Evolutionary conservation across 192 early-diverging fungal species (phyloP).

Genomic region (Mortierella claussenii): DNA sequence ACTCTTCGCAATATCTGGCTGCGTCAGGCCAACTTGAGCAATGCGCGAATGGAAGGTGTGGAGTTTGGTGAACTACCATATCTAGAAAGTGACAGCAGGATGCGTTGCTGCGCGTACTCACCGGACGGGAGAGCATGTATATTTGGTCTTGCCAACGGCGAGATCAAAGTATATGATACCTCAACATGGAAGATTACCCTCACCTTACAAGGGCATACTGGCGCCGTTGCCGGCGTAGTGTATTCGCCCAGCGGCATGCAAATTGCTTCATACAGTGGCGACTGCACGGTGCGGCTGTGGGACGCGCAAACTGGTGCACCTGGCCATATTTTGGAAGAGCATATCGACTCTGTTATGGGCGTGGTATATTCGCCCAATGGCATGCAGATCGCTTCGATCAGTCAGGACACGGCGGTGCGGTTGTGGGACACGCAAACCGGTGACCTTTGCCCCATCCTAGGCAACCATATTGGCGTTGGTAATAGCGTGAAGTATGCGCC

Average conservation of each 20-base stretch:
- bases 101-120: background rate
- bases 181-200: background rate
- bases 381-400: background rate
- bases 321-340: background rate
- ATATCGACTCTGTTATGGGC: background rate
- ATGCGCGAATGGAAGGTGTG: background rate
- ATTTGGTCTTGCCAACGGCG: background rate
- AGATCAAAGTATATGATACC: background rate
- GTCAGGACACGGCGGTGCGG: background rate
- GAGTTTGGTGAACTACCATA: background rate
- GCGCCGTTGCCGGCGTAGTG: background rate
- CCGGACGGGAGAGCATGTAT: background rate
- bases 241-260: background rate
- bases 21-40: background rate
- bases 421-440: conserved; percentile 5
- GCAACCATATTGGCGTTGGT: background rate
- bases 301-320: background rate
- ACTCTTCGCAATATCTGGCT: background rate
- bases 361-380: background rate
- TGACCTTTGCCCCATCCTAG: background rate
- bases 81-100: background rate
- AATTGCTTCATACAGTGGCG: background rate
- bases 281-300: background rate
- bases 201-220: background rate
- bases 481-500: background rate